phyloP scores from a whole-genome alignment of 2,329 filamentous ascomycete genomes.

The Claviceps monticola region DNA sequence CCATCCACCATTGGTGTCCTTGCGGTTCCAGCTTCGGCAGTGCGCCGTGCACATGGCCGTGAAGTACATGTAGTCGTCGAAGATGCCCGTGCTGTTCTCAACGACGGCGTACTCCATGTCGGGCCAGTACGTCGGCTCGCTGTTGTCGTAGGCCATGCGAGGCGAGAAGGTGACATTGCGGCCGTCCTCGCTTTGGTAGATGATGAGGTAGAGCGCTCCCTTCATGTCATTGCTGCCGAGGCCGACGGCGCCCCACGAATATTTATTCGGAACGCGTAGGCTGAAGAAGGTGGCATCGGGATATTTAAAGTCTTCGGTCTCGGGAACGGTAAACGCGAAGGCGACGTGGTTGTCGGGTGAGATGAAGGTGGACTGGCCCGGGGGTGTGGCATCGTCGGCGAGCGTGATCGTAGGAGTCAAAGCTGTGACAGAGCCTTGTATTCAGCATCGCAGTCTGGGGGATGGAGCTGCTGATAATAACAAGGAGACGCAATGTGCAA shows the following conservation, averaged over 20 bases:
- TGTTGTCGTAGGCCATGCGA: conserved; percentile 33
- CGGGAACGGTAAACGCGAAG: conserved; percentile 37
- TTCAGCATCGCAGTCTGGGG: background rate
- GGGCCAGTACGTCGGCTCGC: conserved; percentile 35
- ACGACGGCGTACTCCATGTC: conserved; percentile 31
- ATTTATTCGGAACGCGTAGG: conserved; percentile 30
- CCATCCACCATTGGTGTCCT: conserved; percentile 20
- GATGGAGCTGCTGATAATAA: background rate
- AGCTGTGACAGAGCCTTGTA: conserved; percentile 6
- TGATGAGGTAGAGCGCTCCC: conserved; percentile 38
- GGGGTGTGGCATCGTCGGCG: conserved; percentile 16
- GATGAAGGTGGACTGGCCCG: conserved; percentile 29
- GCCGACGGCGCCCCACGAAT: conserved; percentile 41
- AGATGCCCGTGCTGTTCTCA: conserved; percentile 29
- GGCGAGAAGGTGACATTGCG: conserved; percentile 42
- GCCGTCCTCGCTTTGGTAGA: conserved; percentile 33
- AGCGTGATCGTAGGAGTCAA: conserved; percentile 11
- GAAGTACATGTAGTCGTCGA: conserved; percentile 32
- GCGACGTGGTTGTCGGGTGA: conserved; percentile 27
- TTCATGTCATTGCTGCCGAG: conserved; percentile 38
- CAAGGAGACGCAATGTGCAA: background rate
- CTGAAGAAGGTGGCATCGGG: conserved; percentile 32
- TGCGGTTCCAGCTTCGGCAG: conserved; percentile 35
- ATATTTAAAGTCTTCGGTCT: conserved; percentile 27
- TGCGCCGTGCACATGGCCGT: conserved; percentile 35